Evolutionary conservation across 352 stramenopile genomes (phyloP).

Genomic region (Globisporangium yorkense): DNA sequence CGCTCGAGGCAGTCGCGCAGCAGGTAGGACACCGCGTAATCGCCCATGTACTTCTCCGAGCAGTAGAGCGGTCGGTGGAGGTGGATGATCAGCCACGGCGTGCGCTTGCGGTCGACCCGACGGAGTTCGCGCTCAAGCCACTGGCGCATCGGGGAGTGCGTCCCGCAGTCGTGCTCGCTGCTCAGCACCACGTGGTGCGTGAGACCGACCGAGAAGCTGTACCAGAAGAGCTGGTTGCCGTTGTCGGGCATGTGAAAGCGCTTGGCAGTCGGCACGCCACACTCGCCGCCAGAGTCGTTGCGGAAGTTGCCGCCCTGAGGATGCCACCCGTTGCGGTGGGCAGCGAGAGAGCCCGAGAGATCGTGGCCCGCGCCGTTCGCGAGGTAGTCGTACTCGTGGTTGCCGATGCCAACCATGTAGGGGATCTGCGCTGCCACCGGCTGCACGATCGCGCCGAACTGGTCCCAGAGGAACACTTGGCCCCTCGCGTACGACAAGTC

Average conservation of each 20-base stretch:
- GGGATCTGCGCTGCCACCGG: conserved; percentile 61
- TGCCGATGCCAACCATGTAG: conserved; percentile 45
- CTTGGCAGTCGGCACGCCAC: conserved; percentile 21
- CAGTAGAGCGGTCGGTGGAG: conserved; percentile 26
- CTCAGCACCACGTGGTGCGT: conserved; percentile 23
- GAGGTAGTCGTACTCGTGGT: conserved; percentile 42
- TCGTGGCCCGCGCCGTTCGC: conserved; percentile 8
- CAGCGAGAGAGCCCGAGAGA: not conserved
- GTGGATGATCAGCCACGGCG: conserved; percentile 24
- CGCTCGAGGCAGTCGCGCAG: conserved; percentile 16
- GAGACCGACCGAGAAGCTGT: conserved; percentile 21
- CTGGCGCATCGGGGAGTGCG: conserved; percentile 11
- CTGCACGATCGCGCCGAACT: conserved; percentile 70
- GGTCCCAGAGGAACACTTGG: conserved; percentile 70
- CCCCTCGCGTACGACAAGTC: conserved; percentile 70
- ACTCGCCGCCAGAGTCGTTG: conserved; percentile 58
- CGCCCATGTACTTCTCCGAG: conserved; percentile 13
- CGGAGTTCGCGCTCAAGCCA: conserved; percentile 23
- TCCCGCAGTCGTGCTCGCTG: conserved; percentile 22
- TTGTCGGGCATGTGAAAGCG: conserved; percentile 47
- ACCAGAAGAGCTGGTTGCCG: conserved; percentile 25
- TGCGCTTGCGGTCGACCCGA: conserved; percentile 16
- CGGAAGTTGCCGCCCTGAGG: conserved; percentile 13
- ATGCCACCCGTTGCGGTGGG: not conserved
- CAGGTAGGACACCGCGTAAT: conserved; percentile 12